phyloP scores from a whole-genome alignment of 2,329 filamentous ascomycete genomes.

The Furcasterigmium furcatum region DNA sequence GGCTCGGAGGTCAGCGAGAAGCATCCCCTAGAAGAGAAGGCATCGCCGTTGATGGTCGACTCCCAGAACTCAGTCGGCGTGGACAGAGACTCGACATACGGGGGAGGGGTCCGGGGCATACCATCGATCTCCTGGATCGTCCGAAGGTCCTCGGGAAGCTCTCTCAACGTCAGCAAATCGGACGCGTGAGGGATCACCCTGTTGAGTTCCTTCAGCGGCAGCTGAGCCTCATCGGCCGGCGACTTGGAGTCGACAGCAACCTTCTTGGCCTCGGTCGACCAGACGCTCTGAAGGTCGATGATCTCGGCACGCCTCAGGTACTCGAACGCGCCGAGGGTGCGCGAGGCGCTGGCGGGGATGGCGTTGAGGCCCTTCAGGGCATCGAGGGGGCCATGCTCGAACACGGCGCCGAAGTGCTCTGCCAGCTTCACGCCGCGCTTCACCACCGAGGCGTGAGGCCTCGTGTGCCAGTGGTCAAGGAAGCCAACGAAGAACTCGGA shows the following conservation, averaged over 20 bases:
- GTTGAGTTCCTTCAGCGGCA: conserved; percentile 18
- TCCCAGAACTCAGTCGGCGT: conserved; percentile 25
- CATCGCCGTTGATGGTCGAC: conserved; percentile 19
- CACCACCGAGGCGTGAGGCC: conserved; percentile 27
- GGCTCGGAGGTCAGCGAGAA: conserved; percentile 23
- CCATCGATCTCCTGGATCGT: conserved; percentile 12
- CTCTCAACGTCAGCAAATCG: conserved; percentile 11
- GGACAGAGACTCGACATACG: conserved; percentile 18
- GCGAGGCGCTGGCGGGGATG: conserved; percentile 7
- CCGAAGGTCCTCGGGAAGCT: conserved; percentile 12
- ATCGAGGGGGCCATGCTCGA: conserved; percentile 23
- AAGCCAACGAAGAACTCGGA: conserved; percentile 33
- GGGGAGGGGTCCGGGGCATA: conserved; percentile 12
- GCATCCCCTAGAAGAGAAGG: conserved; percentile 22
- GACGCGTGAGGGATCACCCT: conserved; percentile 18
- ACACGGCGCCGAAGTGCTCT: conserved; percentile 28
- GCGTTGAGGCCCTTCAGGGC: not conserved
- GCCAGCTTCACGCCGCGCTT: conserved; percentile 30
- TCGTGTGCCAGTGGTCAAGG: conserved; percentile 26
- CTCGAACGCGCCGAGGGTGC: conserved; percentile 28
- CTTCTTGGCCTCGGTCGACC: conserved; percentile 14
- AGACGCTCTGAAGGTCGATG: conserved; percentile 12
- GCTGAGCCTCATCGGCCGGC: not conserved
- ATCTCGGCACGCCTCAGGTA: conserved; percentile 26
- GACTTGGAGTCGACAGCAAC: conserved; percentile 14